A percentile compares a stretch with the other conserved stretches of the same genome.
phyloP scores from a whole-genome alignment of 306 rosid genomes.

The Albizia julibrissin region DNA sequence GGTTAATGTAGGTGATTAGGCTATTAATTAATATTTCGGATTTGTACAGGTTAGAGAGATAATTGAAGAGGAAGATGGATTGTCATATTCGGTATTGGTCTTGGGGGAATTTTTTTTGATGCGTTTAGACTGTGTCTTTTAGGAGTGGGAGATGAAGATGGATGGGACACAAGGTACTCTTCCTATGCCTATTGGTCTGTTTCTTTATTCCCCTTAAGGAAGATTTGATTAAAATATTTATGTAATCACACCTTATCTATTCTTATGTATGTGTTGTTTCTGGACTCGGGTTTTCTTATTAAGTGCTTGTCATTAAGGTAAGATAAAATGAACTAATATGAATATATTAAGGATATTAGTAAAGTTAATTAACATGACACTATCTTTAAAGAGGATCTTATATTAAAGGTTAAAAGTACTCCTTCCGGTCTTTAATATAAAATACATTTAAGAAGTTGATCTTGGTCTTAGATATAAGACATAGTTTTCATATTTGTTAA shows the following conservation, averaged over 20 bases:
- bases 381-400: no score
- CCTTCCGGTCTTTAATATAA: no score
- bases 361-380: no score
- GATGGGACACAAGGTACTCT: constrained; percentile 48
- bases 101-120: constrained; percentile 36
- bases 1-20: constrained; percentile 46
- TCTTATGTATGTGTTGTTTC: background rate
- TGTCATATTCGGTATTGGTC: constrained; percentile 42
- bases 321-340: no score
- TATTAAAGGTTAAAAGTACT: no score
- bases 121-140: constrained; percentile 10
- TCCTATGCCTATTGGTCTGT: constrained; percentile 28
- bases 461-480: no score
- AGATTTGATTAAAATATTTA: background rate
- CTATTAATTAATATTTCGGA: constrained; percentile 43
- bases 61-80: constrained; percentile 23
- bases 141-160: constrained; percentile 30
- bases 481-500: no score
- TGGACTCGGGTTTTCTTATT: background rate
- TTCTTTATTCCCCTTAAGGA: constrained; percentile 10
- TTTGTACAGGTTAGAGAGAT: constrained; percentile 38
- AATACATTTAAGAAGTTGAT: no score
- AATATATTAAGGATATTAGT: no score
- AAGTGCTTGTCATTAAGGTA: background rate
- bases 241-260: background rate